phyloP scores from a whole-genome alignment of 2,329 filamentous ascomycete genomes.

The Claviceps maximensis region DNA sequence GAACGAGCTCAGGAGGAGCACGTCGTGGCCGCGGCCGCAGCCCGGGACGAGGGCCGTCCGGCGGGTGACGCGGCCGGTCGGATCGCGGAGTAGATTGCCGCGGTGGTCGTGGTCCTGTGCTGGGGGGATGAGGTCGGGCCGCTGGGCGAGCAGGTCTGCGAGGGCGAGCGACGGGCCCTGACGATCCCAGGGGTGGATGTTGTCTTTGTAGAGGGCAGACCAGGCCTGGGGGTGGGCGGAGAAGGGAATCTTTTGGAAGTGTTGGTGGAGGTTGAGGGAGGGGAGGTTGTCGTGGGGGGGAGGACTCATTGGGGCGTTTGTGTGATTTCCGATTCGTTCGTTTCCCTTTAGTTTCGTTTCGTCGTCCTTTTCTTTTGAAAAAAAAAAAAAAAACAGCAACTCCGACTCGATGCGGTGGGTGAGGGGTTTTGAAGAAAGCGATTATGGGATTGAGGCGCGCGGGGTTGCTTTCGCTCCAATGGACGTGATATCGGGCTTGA shows the following conservation, averaged over 20 bases:
- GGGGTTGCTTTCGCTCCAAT: too few relatives aligned
- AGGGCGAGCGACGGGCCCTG: constrained; percentile 39
- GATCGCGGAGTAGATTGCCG: constrained; percentile 11
- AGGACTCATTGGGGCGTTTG: constrained; percentile 9
- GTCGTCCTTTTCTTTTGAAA: too few relatives aligned
- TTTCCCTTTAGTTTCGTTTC: too few relatives aligned
- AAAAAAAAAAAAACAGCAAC: too few relatives aligned
- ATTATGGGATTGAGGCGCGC: too few relatives aligned
- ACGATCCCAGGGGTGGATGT: constrained; percentile 42
- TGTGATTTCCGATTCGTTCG: too few relatives aligned
- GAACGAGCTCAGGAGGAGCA: constrained; percentile 56
- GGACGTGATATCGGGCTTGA: too few relatives aligned
- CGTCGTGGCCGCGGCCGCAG: constrained; percentile 73
- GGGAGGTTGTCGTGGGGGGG: constrained; percentile 8
- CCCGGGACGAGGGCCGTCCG: constrained; percentile 58
- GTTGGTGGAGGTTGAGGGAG: constrained; percentile 15
- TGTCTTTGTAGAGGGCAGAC: constrained; percentile 34
- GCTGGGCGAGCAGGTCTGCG: constrained; percentile 35
- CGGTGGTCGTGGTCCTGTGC: constrained; percentile 20
- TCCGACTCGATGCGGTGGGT: too few relatives aligned
- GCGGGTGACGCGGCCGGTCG: constrained; percentile 13
- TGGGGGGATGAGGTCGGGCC: constrained; percentile 29
- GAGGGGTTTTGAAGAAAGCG: too few relatives aligned
- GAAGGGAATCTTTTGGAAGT: constrained; percentile 22
- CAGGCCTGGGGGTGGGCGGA: constrained; percentile 26